Evolutionary conservation across 1,139 yeast species (phyloP).

Genomic region (Geotrichum cucujoidarum): DNA sequence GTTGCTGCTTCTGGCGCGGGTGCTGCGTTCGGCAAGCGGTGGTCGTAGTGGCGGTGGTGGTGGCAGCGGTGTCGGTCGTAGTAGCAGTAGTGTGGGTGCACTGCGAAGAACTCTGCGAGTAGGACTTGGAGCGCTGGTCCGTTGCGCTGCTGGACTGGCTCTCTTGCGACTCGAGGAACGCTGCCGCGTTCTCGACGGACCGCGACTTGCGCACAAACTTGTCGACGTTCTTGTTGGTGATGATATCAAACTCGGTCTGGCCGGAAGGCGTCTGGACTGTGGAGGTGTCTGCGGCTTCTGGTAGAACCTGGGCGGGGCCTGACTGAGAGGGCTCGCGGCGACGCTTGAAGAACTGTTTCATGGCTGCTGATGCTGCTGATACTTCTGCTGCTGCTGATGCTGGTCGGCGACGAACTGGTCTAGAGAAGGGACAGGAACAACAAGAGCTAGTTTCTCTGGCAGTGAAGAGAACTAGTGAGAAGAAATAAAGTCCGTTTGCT

Average conservation of each 20-base stretch:
- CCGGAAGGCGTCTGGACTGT: not conserved
- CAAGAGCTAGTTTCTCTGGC: not conserved
- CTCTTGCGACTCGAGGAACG: not conserved
- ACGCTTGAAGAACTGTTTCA: slow-evolving; percentile 3
- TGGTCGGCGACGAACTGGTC: no score
- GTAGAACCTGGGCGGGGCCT: not conserved
- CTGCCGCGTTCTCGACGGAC: not conserved
- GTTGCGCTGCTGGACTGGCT: not conserved
- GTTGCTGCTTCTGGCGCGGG: no score
- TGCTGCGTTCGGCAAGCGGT: no score
- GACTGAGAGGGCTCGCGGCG: not conserved
- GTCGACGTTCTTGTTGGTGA: slow-evolving; percentile 8
- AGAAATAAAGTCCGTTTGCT: not conserved
- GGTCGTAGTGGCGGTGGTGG: no score
- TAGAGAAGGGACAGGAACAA: not conserved
- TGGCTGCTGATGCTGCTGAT: no score
- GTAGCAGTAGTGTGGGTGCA: no score
- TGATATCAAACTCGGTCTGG: slow-evolving; percentile 4
- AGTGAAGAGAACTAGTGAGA: not conserved
- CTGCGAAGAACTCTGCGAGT: not conserved
- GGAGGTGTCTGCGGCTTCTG: not conserved
- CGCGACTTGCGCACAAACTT: not conserved
- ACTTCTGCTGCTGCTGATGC: not conserved
- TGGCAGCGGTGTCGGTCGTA: no score
- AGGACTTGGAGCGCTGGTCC: not conserved